Evolutionary conservation across 371 early-diverging fungal species (phyloP), one percentile per base, ranked within the genome.

Genomic region (Mortierella sp.): DNA sequence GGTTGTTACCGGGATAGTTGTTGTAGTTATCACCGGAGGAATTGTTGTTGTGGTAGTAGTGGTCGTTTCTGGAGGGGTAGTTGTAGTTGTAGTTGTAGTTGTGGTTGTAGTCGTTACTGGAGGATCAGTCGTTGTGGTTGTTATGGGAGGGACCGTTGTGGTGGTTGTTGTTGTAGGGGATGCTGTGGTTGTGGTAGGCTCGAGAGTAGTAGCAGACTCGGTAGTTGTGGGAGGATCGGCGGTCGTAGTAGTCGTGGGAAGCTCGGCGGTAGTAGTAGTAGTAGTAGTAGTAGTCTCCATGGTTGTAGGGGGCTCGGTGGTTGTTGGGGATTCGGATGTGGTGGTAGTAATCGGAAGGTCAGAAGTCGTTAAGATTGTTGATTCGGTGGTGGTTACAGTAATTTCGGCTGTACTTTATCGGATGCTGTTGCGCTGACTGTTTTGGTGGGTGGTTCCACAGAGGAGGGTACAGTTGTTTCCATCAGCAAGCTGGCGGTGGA

Each of bases 51-150:
- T 61, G 26, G 62, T 70, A 8, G 66, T 39, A 1, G 64, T 39
- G 5, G 61, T 37, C 4, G 68, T 35, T 18, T 49, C 37, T 61
- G 63, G 52, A 43, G 45, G 52, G 3, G 43, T 30, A 2, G 57
- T 72, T 9, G 43, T 55, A 3, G 69, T 64, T 2, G 47, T 64
- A 6, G 66, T 49, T 5, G 60, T 28, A 22, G 40, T 45, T 2
- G 58, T 68, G 5, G 72, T 59, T 40, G 75, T 51, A 30, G 65
- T 57, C 45, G 67, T 60, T 16, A n/a, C 3, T 1, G 37, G 32
- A 54, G 65, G 58, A 12, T n/a, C 24, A 18, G 62, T 65, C 3
- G 66, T 70, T 2, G 51, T 57, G 3, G 64, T 64, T 14, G 32
- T 30, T 18, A 57, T 32, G 2, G 62, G 54, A 11, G 55, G 57